Percentiles rank a stretch among this genome's conserved stretches.
These are phyloP conservation scores for Pythium aristosporum DNA, from an alignment of 352 stramenopile species.

Conservation along the genomic window DNA sequence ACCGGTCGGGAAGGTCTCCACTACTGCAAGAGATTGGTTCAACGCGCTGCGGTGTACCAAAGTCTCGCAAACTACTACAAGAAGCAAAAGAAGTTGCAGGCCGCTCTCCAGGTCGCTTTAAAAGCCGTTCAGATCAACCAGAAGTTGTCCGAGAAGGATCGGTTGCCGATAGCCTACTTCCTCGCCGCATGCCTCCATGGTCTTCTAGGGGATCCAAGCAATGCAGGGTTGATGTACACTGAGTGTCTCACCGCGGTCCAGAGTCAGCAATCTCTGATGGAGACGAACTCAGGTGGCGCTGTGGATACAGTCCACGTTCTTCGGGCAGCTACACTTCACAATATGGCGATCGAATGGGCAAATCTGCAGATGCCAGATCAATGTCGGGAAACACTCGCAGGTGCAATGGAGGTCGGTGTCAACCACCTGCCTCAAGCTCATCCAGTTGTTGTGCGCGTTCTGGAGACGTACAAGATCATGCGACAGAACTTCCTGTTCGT, in stretches of 20 bases:
- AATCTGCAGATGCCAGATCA: slow-evolving; percentile 63
- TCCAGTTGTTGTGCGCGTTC: slow-evolving; percentile 48
- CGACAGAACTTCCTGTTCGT: slow-evolving; percentile 62
- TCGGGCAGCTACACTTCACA: slow-evolving; percentile 61
- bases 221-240: slow-evolving; percentile 66
- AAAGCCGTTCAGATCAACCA: slow-evolving; percentile 67
- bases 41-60: slow-evolving; percentile 61
- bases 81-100: slow-evolving; percentile 73
- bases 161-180: slow-evolving; percentile 63
- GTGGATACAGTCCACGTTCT: slow-evolving; percentile 48
- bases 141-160: slow-evolving; percentile 49
- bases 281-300: not conserved
- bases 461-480: slow-evolving; percentile 74
- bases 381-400: slow-evolving; percentile 53
- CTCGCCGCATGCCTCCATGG: slow-evolving; percentile 58
- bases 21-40: slow-evolving; percentile 64
- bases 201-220: slow-evolving; percentile 50
- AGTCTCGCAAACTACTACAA: slow-evolving; percentile 74
- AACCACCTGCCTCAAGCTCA: slow-evolving; percentile 50
- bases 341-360: slow-evolving; percentile 71
- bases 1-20: slow-evolving; percentile 53
- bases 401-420: slow-evolving; percentile 61
- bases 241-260: slow-evolving; percentile 46
- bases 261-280: slow-evolving; percentile 28
- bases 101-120: slow-evolving; percentile 49